phyloP scores from a whole-genome alignment of 1,284 basidiomycete species.

The Paramarasmius palmivorus region DNA sequence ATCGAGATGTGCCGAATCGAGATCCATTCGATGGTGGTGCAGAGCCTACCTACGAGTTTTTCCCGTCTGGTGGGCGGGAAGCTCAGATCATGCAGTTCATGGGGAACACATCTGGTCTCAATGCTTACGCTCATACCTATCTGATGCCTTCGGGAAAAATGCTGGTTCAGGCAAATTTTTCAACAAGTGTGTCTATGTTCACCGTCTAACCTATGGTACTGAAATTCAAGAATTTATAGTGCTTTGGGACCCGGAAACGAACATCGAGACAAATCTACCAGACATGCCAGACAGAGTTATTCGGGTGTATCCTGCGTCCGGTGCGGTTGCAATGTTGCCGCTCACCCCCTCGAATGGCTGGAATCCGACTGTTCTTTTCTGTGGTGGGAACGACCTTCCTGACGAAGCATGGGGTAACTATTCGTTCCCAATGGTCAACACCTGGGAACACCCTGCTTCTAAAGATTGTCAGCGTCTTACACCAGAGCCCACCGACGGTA shows the following conservation, averaged over 20 bases:
- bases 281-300: constrained; percentile 56
- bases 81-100: constrained; percentile 72
- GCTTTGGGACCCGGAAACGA: constrained; percentile 28
- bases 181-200: too few species aligned
- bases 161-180: constrained; percentile 56
- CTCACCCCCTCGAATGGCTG: constrained; percentile 82
- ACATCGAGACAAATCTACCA: constrained; percentile 50
- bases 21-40: constrained; percentile 72
- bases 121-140: constrained; percentile 59
- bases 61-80: constrained; percentile 58
- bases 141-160: constrained; percentile 53
- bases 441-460: constrained; percentile 69
- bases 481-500: constrained; percentile 16
- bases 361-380: constrained; percentile 77
- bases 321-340: constrained; percentile 79
- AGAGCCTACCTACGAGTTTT: constrained; percentile 79
- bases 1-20: constrained; percentile 72
- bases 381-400: constrained; percentile 72
- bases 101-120: background rate
- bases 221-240: too few species aligned
- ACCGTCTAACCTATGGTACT: too few species aligned
- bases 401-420: constrained; percentile 62
- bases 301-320: constrained; percentile 42
- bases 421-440: constrained; percentile 53
- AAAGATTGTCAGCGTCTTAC: constrained; percentile 41